phyloP scores from a whole-genome alignment of 208 protist species.

The Acanthamoeba culbertsoni region DNA sequence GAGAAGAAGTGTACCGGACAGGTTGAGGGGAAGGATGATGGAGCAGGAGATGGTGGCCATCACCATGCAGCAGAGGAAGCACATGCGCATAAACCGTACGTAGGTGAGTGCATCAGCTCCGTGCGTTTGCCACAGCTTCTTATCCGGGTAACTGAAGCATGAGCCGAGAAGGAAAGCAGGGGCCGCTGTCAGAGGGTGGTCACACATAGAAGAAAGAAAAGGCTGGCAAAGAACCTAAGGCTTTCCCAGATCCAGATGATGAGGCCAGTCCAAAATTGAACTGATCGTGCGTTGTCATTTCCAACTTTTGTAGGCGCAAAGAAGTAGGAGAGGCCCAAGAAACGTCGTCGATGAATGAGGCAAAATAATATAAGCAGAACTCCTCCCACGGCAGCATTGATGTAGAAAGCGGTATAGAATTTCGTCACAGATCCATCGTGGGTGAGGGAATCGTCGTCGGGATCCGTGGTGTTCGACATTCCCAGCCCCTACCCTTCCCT shows the following conservation, averaged over 20 bases:
- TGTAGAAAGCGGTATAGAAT: constrained; percentile 33
- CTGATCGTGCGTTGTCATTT: not conserved
- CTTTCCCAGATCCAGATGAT: constrained; percentile 33
- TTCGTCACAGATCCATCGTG: constrained; percentile 18
- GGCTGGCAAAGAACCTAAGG: not conserved
- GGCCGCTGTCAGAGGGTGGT: too few relatives aligned
- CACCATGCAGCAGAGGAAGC: not conserved
- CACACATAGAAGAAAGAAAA: not conserved
- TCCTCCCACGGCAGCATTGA: not conserved
- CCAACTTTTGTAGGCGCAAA: not conserved
- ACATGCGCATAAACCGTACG: constrained; percentile 48
- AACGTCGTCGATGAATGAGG: constrained; percentile 1
- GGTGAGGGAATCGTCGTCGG: not conserved
- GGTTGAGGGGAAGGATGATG: constrained; percentile 14
- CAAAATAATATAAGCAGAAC: not conserved
- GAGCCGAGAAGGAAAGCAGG: not conserved
- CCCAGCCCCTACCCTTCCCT: too few relatives aligned
- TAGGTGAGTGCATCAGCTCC: constrained; percentile 20
- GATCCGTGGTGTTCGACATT: not conserved
- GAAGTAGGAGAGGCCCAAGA: constrained; percentile 29
- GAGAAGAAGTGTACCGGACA: not conserved
- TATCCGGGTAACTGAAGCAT: not conserved
- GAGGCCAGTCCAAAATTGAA: constrained; percentile 39
- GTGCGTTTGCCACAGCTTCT: constrained; percentile 25
- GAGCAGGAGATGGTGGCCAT: constrained; percentile 25